phyloP scores from a whole-genome alignment of 225 moss, liverwort and hornwort species.

The Pseudoscleropodium purum region DNA sequence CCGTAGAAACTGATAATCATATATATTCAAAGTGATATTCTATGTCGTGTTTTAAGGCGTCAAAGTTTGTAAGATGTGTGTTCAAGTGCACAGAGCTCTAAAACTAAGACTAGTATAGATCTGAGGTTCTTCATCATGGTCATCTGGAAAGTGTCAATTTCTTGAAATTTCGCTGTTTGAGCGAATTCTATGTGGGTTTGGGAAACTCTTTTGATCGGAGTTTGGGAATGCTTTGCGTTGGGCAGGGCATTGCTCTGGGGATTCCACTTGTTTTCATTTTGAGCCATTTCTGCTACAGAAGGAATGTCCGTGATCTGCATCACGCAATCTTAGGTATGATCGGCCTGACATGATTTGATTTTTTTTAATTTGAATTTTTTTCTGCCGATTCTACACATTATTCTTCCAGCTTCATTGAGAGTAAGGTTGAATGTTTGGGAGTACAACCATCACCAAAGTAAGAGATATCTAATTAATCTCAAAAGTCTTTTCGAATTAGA shows the following conservation, averaged over 20 bases:
- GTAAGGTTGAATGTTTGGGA: not conserved
- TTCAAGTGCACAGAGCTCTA: not conserved
- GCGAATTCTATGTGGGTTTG: not conserved
- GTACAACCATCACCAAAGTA: not conserved
- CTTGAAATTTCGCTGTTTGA: not conserved
- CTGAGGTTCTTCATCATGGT: too few relatives aligned
- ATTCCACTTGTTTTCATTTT: constrained; percentile 19
- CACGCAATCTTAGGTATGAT: constrained; percentile 32
- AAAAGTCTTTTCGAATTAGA: not conserved
- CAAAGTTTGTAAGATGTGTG: not conserved
- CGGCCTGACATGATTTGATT: not conserved
- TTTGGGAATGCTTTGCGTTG: not conserved
- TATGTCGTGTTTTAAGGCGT: not conserved
- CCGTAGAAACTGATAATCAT: not conserved
- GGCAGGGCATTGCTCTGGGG: constrained; percentile 27
- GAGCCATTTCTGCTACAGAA: constrained; percentile 3
- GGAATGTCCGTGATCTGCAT: constrained; percentile 33
- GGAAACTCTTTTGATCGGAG: not conserved
- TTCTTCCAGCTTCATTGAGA: not conserved
- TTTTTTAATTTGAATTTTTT: too few relatives aligned
- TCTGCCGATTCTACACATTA: not conserved
- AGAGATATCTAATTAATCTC: not conserved
- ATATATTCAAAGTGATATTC: too few relatives aligned
- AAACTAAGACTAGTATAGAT: not conserved
- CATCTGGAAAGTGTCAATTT: not conserved